Conservation (phyloP, 257 asterid species). For the Nicotiana tabacum region DNA sequence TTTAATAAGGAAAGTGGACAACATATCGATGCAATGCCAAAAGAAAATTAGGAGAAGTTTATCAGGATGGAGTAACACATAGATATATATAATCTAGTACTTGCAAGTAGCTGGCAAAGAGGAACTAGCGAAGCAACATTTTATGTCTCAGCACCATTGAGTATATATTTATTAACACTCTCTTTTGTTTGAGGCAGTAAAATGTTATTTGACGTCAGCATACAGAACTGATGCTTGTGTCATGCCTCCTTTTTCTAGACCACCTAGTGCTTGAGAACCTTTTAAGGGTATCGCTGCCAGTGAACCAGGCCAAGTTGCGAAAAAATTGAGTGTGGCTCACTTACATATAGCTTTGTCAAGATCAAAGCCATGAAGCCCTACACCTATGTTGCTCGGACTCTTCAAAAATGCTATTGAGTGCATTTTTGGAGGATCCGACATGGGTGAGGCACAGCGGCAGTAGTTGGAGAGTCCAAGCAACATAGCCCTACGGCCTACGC, state of each 20-base stretch:
- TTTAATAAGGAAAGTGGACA: background rate
- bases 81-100: background rate
- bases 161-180: background rate
- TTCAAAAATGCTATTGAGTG: no score
- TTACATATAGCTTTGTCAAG: background rate
- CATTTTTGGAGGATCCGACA: no score
- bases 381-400: no score
- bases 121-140: background rate
- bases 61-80: background rate
- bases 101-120: background rate
- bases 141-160: background rate
- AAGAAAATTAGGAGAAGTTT: background rate
- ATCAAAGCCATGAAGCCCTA: background rate
- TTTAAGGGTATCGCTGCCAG: background rate
- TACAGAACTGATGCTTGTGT: background rate
- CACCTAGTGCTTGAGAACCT: background rate
- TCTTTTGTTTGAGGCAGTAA: background rate
- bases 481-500: background rate
- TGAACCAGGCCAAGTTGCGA: background rate
- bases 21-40: background rate
- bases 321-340: background rate
- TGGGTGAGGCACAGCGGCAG: no score
- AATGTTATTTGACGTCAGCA: background rate
- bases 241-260: background rate
- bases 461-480: no score